Evolutionary conservation across 2,329 filamentous ascomycete species (phyloP).

Genomic region (Cercospora canescens): DNA sequence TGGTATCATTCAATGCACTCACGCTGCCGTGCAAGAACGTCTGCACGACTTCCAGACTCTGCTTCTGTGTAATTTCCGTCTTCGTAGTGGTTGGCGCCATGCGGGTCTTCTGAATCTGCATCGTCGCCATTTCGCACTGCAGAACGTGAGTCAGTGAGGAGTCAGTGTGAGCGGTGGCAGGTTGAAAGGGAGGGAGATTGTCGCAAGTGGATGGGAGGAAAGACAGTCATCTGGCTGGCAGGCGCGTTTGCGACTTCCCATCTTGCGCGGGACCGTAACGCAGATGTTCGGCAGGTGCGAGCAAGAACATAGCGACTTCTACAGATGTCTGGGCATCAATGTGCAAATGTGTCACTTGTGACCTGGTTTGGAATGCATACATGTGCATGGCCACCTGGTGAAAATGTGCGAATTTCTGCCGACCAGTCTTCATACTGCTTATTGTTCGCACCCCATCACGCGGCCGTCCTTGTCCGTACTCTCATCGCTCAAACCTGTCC

Average conservation of each 20-base stretch:
- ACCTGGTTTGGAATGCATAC: too few relatives aligned
- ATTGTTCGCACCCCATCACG: too few relatives aligned
- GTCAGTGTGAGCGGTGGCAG: background rate
- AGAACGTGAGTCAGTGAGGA: background rate
- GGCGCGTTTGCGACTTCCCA: background rate
- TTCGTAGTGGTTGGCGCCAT: constrained; percentile 29
- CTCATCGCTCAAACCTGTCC: too few relatives aligned
- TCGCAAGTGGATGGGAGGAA: background rate
- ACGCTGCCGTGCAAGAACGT: constrained; percentile 50
- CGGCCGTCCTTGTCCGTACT: too few relatives aligned
- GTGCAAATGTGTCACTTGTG: too few relatives aligned
- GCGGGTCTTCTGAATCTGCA: constrained; percentile 24
- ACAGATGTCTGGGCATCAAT: too few relatives aligned
- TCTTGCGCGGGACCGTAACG: background rate
- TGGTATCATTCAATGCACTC: constrained; percentile 27
- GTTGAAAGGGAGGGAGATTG: background rate
- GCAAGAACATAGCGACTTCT: background rate
- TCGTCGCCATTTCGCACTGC: constrained; percentile 24
- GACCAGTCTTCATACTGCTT: too few relatives aligned
- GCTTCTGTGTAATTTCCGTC: constrained; percentile 39
- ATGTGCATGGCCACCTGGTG: too few relatives aligned
- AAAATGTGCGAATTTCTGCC: too few relatives aligned
- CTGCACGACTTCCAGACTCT: constrained; percentile 50
- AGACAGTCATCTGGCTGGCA: background rate
- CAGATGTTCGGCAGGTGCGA: background rate